Base-by-base conservation (phyloP, 2,329 filamentous ascomycete genomes). In the Colletotrichum costaricense region DNA sequence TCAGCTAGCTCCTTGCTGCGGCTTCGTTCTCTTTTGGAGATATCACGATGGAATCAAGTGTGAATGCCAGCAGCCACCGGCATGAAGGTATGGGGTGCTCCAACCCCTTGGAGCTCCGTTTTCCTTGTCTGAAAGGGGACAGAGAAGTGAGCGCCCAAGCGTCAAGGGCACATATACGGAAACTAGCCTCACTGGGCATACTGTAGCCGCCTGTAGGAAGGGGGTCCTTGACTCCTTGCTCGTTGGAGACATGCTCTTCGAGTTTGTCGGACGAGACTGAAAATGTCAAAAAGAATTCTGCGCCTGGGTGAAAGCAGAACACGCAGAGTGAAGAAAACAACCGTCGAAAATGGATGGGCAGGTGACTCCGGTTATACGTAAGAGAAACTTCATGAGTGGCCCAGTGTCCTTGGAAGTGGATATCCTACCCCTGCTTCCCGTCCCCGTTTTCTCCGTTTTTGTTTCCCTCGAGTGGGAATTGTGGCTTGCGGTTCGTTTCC, bases 311-410 rank as follows among this genome's bases (percentile, higher is more conserved):
- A 14, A 54, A 28, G 22, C 26, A 55, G 19, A 22, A 22, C 1
- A 54, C 9, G n/a, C 11, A 54, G 22, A 42, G 12, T 42, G 14
- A 28, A 28, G n/a, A 19, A 55, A 19, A 28, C 54, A 58, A n/a
- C 22, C 54, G n/a, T 55, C 19, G 66, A 65, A 52, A 54, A 56
- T 38, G 66, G 58, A 62, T 24, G 66, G 5, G 46, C 66, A 70
- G 67, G 60, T 70, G 70, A 70, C 35, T 26, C 26, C 8, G n/a
- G 22, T 11, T 12, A 16, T 70, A 73, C 70, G 70, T 70, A 73
- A 73, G 67, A 73, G 67, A 73, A 70, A 70, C 46, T 7, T 14
- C 9, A 19, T 62, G 46, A 73, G n/a, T 73, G 71, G 67, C 16
- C 60, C 3, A 24, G 9, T 30, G 60, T 33, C 71, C 71, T 62